Evolutionary conservation across 306 rosid species (phyloP).

Genomic region (Ammopiptanthus mongolicus): DNA sequence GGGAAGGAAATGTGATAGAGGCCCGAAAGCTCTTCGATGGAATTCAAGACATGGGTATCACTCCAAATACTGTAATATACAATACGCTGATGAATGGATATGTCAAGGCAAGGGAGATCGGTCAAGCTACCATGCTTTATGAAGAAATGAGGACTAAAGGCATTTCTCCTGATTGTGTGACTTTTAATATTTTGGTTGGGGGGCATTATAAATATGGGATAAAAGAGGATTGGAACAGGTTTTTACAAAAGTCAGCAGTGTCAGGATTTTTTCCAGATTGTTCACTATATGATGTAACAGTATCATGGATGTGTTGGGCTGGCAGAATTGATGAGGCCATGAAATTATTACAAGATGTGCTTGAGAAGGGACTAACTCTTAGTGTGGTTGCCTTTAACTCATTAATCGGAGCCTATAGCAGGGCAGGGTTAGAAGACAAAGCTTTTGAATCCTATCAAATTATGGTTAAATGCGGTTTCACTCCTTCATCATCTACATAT

Average conservation of each 20-base stretch:
- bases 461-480: conserved; percentile 44
- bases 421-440: conserved; percentile 54
- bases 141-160: conserved; percentile 61
- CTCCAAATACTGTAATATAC: conserved; percentile 33
- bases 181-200: conserved; percentile 66
- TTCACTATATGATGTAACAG: conserved; percentile 44
- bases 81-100: conserved; percentile 69
- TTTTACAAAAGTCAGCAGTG: conserved; percentile 37
- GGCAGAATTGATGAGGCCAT: conserved; percentile 55
- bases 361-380: conserved; percentile 60
- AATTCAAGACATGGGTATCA: conserved; percentile 36
- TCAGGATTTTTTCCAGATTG: conserved; percentile 35
- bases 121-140: conserved; percentile 55
- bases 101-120: conserved; percentile 69
- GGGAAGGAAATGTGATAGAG: conserved; percentile 60
- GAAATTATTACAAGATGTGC: conserved; percentile 40
- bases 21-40: conserved; percentile 54
- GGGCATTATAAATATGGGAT: conserved; percentile 67
- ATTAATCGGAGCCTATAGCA: conserved; percentile 60
- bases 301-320: conserved; percentile 68
- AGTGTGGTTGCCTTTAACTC: conserved; percentile 66
- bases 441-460: conserved; percentile 50
- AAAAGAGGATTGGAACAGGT: conserved; percentile 48
- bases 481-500: conserved; percentile 63
- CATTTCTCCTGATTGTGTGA: conserved; percentile 58